phyloP scores from a whole-genome alignment of 805 yeast genomes.

The Candida chilensis region DNA sequence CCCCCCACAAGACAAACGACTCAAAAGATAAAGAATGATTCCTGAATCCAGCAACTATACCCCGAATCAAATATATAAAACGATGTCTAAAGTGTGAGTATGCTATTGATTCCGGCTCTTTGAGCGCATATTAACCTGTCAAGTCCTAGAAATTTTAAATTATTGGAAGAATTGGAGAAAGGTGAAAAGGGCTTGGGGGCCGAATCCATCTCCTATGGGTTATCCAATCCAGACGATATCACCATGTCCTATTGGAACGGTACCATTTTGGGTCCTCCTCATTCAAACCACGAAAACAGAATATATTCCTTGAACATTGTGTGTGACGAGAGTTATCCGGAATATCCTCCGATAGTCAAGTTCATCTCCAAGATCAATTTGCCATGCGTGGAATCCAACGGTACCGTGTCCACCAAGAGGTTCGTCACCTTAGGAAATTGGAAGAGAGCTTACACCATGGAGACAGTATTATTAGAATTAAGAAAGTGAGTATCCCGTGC shows the following conservation, averaged over 20 bases:
- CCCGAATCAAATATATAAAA: slow-evolving; percentile 1
- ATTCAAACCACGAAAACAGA: slow-evolving; percentile 79
- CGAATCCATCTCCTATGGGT: slow-evolving; percentile 93
- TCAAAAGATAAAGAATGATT: too few relatives aligned
- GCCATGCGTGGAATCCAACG: slow-evolving; percentile 73
- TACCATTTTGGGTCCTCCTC: slow-evolving; percentile 96
- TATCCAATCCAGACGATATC: slow-evolving; percentile 84
- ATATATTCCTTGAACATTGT: slow-evolving; percentile 76
- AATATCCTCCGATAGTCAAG: slow-evolving; percentile 73
- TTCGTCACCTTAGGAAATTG: slow-evolving; percentile 72
- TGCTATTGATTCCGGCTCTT: slow-evolving; percentile 1
- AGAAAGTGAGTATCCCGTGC: slow-evolving; percentile 35
- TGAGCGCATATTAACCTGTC: not conserved
- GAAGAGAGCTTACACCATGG: slow-evolving; percentile 91
- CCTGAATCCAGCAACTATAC: slow-evolving; percentile 3
- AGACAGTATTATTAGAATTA: slow-evolving; percentile 79
- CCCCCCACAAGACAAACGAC: too few relatives aligned
- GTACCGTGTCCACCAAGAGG: slow-evolving; percentile 37
- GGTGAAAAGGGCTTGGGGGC: slow-evolving; percentile 98
- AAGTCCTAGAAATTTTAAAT: slow-evolving; percentile 89
- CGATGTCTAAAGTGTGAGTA: slow-evolving; percentile 7
- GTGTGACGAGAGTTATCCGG: slow-evolving; percentile 85
- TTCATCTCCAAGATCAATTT: slow-evolving; percentile 81
- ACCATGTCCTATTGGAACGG: slow-evolving; percentile 97
- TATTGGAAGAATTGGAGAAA: slow-evolving; percentile 92